Base-by-base conservation (phyloP, 805 yeast genomes). In the Suhomyces sp. region DNA sequence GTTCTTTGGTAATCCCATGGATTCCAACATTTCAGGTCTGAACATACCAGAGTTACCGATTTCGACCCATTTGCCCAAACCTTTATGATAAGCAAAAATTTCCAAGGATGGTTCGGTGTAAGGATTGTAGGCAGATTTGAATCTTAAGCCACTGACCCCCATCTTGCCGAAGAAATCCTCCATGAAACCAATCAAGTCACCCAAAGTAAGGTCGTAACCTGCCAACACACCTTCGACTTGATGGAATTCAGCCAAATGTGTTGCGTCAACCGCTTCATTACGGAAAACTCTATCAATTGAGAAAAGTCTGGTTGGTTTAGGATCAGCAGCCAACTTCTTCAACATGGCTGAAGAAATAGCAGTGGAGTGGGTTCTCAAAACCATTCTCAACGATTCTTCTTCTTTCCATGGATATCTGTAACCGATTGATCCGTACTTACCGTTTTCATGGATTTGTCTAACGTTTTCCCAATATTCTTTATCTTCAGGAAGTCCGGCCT, bases 1-100 rank as follows among this genome's bases (percentile, higher is more conserved):
- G 68, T 89, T 87, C 77, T 86, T 86, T 54, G 99, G 99, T 65
- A 94, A 81, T 33, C 99, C 99, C 98, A 94, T 93, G 44, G 97
- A 77, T 76, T 91, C 97, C 68, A 96, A 80, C 99, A 94, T 94
- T 76, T 94, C 99, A 12, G 99, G 99, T 76, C 99, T 86, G 81
- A 94, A 94, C 97, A 94, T 87, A 71, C 99, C 99, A 17, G 97
- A 91, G 80, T 94, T 94, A 72, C 99, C 99, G 65, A 94, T 93
- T 79, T 94, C 99, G 57, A 94, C 99, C 99, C 99, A 96, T 71
- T 90, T 94, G 61, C 81, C 85, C 63, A 94, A 81, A 47, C 97
- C 97, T 62, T 84, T 85, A 75, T 94, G 99, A 87, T 89, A 94
- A 47, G 97, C 94, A 72, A 87, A 94, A 60, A 94, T 94, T 78